phyloP scores from a whole-genome alignment of 1,284 basidiomycete genomes.

The Irpex rosettiformis region DNA sequence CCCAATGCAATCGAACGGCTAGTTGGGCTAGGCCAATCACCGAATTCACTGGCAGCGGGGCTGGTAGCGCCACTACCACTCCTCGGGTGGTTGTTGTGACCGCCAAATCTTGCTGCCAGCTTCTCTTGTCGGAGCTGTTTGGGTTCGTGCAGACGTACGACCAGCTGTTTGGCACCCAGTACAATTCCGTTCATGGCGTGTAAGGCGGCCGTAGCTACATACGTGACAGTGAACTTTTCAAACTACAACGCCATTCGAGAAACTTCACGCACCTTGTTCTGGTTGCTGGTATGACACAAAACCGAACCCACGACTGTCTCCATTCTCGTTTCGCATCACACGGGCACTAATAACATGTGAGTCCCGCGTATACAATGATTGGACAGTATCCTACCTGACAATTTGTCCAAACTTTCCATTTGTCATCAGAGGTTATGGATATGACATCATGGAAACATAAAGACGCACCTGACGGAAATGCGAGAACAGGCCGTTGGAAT shows the following conservation, averaged over 20 bases:
- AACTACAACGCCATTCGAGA: neutral
- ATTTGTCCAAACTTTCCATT: constrained; percentile 72
- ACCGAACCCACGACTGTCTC: constrained; percentile 89
- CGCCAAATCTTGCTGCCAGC: constrained; percentile 72
- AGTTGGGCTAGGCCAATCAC: constrained; percentile 76
- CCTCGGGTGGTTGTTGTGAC: constrained; percentile 72
- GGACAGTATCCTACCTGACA: constrained; percentile 57
- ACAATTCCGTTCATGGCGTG: constrained; percentile 76
- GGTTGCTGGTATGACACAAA: constrained; percentile 89
- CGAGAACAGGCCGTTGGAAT: constrained; percentile 77
- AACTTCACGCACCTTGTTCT: constrained; percentile 62
- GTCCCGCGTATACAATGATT: neutral
- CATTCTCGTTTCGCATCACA: constrained; percentile 87
- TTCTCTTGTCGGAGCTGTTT: constrained; percentile 88
- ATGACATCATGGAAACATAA: constrained; percentile 5
- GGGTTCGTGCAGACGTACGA: constrained; percentile 86
- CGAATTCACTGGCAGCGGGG: constrained; percentile 75
- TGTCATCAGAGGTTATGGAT: constrained; percentile 15
- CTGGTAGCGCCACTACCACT: constrained; percentile 77
- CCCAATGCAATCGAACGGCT: constrained; percentile 45
- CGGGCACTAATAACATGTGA: constrained; percentile 59
- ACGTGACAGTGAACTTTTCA: constrained; percentile 5
- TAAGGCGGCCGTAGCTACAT: constrained; percentile 64
- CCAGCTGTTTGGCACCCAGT: constrained; percentile 73
- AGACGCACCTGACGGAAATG: constrained; percentile 74